phyloP scores from a whole-genome alignment of 805 yeast genomes.

The Ogataea paraovalis region DNA sequence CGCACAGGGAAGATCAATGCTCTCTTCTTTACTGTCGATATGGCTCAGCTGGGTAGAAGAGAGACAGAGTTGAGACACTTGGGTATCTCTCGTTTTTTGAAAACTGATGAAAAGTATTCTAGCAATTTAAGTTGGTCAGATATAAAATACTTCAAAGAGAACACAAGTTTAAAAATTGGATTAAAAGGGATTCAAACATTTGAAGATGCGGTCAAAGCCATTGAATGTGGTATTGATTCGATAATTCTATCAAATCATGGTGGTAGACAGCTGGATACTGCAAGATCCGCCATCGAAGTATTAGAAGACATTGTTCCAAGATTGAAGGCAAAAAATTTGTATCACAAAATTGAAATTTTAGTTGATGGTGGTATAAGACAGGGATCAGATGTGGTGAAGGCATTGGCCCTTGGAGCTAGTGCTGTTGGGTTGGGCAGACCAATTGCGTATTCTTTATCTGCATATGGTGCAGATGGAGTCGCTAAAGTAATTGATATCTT shows the following conservation, averaged over 20 bases:
- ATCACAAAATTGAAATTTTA: constrained; percentile 52
- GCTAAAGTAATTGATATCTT: constrained; percentile 55
- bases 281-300: constrained; percentile 74
- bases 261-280: constrained; percentile 80
- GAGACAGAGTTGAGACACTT: constrained; percentile 50
- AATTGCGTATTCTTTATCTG: constrained; percentile 57
- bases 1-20: constrained; percentile 66
- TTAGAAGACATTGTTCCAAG: constrained; percentile 65
- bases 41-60: constrained; percentile 86
- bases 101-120: constrained; percentile 50
- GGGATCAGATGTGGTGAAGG: constrained; percentile 64
- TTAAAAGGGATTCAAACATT: constrained; percentile 83
- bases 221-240: constrained; percentile 67
- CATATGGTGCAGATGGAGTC: constrained; percentile 65
- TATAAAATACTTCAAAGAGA: constrained; percentile 48
- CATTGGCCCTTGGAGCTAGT: constrained; percentile 64
- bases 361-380: constrained; percentile 70
- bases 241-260: constrained; percentile 89
- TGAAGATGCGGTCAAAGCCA: constrained; percentile 74
- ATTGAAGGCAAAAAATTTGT: constrained; percentile 39
- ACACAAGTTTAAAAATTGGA: constrained; percentile 62
- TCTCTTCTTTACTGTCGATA: constrained; percentile 85
- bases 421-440: constrained; percentile 73
- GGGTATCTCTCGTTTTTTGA: constrained; percentile 44
- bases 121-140: constrained; percentile 65